phyloP scores from a whole-genome alignment of 768 basidiomycete species.

The Russula virescens region DNA sequence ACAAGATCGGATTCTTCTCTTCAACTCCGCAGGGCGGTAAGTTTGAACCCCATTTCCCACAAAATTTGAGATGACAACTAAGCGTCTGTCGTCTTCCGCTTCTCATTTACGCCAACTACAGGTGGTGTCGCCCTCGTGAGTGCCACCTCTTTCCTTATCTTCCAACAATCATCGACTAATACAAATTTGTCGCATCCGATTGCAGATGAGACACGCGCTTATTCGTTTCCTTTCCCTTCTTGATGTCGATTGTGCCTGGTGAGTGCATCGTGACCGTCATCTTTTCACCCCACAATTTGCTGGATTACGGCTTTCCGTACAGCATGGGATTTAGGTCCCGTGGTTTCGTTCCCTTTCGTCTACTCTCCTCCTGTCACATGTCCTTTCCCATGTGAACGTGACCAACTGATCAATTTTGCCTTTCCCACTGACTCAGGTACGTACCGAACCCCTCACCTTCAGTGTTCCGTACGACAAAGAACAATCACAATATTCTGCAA shows the following conservation, averaged over 20 bases:
- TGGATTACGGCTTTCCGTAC: slow-evolving; percentile 12
- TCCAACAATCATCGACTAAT: slow-evolving; percentile 2
- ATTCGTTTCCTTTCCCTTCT: slow-evolving; percentile 77
- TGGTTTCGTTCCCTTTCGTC: not conserved
- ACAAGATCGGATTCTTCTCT: slow-evolving; percentile 91
- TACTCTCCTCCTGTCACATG: not conserved
- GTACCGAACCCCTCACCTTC: slow-evolving; percentile 84
- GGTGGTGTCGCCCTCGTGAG: slow-evolving; percentile 91
- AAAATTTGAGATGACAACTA: slow-evolving; percentile 28
- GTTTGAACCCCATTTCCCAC: slow-evolving; percentile 25
- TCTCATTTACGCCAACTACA: slow-evolving; percentile 29
- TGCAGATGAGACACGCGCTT: slow-evolving; percentile 87
- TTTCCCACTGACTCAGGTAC: slow-evolving; percentile 46
- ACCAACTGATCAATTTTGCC: slow-evolving; percentile 7
- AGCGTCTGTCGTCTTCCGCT: slow-evolving; percentile 5
- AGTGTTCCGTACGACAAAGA: slow-evolving; percentile 90
- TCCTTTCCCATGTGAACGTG: not conserved
- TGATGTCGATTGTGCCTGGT: slow-evolving; percentile 84
- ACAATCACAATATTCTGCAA: slow-evolving; percentile 94
- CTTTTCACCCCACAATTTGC: slow-evolving; percentile 1
- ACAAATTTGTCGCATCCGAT: slow-evolving; percentile 15
- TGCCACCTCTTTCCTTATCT: slow-evolving; percentile 27
- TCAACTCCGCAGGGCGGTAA: slow-evolving; percentile 91
- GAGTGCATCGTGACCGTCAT: slow-evolving; percentile 32
- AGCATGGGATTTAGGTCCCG: not conserved